Conservation (phyloP, 345 rosid genomes). For the Eucalyptus marginata region DNA sequence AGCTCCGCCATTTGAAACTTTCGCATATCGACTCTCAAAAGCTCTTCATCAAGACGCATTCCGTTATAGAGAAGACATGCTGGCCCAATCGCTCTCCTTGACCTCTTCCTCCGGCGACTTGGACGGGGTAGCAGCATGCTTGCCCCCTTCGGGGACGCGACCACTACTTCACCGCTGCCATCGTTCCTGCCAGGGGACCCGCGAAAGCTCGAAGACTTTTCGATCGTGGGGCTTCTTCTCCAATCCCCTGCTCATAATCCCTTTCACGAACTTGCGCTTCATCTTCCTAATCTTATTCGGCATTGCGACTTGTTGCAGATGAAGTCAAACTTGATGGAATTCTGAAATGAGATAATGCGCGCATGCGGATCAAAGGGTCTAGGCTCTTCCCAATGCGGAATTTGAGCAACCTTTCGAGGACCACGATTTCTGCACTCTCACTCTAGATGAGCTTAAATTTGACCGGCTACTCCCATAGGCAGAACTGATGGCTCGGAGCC, state of each 20-base stretch:
- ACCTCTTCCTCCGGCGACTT: no score
- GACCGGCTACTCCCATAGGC: background rate
- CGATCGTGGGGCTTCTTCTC: no score
- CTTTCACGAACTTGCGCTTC: background rate
- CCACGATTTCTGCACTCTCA: background rate
- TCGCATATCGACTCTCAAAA: background rate
- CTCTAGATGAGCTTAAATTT: background rate
- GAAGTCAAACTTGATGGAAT: background rate
- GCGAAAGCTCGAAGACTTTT: no score
- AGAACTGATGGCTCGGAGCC: no score
- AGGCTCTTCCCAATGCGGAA: background rate
- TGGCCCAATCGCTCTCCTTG: rapidly evolving
- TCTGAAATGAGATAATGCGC: background rate
- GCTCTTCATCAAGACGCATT: rapidly evolving
- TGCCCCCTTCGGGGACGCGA: no score
- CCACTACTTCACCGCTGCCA: no score
- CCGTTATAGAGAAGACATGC: no score
- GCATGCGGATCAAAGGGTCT: background rate
- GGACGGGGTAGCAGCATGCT: no score
- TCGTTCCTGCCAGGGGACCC: no score
- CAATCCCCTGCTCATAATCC: background rate
- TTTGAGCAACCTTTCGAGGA: background rate
- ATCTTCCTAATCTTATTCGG: background rate
- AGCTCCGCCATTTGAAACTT: background rate
- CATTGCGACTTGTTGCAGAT: background rate